Evolutionary conservation across 176 grass and related monocot genomes (phyloP), one percentile per base, ranked within the genome.

Genomic region (Oryza glumipatula): DNA sequence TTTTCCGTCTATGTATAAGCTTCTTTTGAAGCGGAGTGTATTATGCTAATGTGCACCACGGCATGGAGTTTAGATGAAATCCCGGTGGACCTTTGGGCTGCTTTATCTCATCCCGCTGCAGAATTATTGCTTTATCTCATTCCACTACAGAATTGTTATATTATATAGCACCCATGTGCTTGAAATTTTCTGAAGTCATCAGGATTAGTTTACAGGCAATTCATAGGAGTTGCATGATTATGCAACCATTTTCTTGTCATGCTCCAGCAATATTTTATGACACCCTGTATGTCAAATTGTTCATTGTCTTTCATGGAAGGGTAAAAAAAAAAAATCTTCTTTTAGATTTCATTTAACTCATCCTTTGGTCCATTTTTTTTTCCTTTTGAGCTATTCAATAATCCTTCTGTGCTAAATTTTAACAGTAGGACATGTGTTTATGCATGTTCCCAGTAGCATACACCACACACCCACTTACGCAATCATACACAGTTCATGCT

Each of bases 251-350:
- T 39, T 17, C 2, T 61, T 13, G 26, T 5, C 44, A 68, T 46
- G 38, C 43, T 65, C 15, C 23, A 80, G 54, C 67, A 79, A 60
- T 54, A 43, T 72, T 41, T 67, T 19, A 7, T 56, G 11, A 32
- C 69, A 16, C 17, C 30, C 58, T 70, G 17, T 16, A 24, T 80
- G 85, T 32, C 60, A 79, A 72, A 9, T 33, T 65, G 45, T 54
- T 45, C 46, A 69, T 32, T 79, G 61, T 30, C 23, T 9, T 54
- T 67, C 46, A n/a, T 9, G 56, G 56, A 61, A 56, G 19, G 0
- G 36, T 4, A 38, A 3, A 24, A 32, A 32, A 26, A 28, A 77
- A 14, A 80, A 54, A 21, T 9, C 36, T 30, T 21, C 4, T 16
- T 78, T 63, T 49, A n/a, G 64, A 44, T 15, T 38, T 38, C 36